Percentiles rank a stretch among this genome's conserved stretches.
phyloP scores from a whole-genome alignment of 2,329 filamentous ascomycete species.

The Plenodomus lindquistii region DNA sequence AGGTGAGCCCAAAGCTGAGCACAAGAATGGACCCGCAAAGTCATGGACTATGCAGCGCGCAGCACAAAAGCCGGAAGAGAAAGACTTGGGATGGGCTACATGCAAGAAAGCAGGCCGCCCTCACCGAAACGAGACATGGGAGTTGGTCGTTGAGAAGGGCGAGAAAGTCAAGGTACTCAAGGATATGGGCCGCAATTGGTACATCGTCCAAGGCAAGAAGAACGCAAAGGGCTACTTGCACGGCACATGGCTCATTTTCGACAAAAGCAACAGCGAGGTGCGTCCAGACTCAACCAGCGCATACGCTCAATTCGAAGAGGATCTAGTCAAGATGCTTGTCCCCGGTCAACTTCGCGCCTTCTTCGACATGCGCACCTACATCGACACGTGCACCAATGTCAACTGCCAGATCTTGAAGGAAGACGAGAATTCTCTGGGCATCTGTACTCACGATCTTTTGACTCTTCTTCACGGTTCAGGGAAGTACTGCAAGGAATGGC shows the following conservation, averaged over 20 bases:
- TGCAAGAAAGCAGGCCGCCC: slow-evolving; percentile 26
- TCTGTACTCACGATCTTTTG: slow-evolving; percentile 36
- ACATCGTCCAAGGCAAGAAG: slow-evolving; percentile 14
- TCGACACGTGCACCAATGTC: slow-evolving; percentile 21
- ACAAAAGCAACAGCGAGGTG: slow-evolving; percentile 7
- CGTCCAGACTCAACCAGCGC: slow-evolving; percentile 16
- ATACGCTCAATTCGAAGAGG: slow-evolving; percentile 21
- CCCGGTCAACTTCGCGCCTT: slow-evolving; percentile 23
- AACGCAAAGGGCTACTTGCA: slow-evolving; percentile 28
- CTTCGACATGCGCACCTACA: slow-evolving; percentile 20
- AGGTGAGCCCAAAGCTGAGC: background rate
- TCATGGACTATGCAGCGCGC: slow-evolving; percentile 5
- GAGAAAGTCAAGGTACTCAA: slow-evolving; percentile 28
- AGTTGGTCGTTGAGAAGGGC: slow-evolving; percentile 26
- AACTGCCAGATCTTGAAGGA: slow-evolving; percentile 26
- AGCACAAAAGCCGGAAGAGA: slow-evolving; percentile 1
- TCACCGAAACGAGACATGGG: slow-evolving; percentile 27
- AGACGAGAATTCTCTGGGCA: slow-evolving; percentile 13
- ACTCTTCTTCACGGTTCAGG: slow-evolving; percentile 31
- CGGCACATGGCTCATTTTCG: slow-evolving; percentile 28
- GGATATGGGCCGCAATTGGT: slow-evolving; percentile 31
- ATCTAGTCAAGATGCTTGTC: slow-evolving; percentile 18
- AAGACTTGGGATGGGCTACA: slow-evolving; percentile 19
- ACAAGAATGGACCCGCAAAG: background rate
- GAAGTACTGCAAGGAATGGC: slow-evolving; percentile 23